phyloP scores from a whole-genome alignment of 139 green algal species.

The Closterium sp. region DNA sequence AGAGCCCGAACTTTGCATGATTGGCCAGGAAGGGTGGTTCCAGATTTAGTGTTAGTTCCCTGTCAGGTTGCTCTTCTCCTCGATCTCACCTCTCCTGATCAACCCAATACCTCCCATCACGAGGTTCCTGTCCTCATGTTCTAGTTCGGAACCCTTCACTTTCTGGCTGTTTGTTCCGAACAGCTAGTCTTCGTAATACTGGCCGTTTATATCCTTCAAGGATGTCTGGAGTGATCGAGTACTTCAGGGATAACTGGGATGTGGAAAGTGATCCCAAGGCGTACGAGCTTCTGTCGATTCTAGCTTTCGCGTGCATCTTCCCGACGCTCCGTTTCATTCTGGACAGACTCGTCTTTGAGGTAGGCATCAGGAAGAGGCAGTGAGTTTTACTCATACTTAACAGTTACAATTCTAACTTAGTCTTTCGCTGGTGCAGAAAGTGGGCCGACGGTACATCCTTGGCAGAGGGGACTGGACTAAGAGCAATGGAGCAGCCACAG shows the following conservation, averaged over 20 bases:
- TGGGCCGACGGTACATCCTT: conserved; percentile 1
- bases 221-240: neutral
- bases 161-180: neutral
- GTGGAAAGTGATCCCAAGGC: conserved; percentile 5
- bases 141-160: no score
- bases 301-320: conserved; percentile 20
- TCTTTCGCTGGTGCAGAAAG: neutral
- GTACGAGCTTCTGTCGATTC: conserved; percentile 1
- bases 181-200: neutral
- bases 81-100: no score
- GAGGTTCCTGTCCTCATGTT: no score
- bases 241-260: conserved; percentile 4
- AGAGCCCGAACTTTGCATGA: neutral
- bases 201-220: neutral
- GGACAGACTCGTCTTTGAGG: conserved; percentile 31
- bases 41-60: neutral
- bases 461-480: neutral
- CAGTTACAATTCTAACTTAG: neutral
- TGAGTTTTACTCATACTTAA: neutral
- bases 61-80: neutral
- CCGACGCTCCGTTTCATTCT: conserved; percentile 27
- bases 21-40: neutral
- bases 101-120: no score
- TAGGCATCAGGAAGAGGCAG: neutral
- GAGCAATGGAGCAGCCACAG: neutral